Conservation (phyloP, 306 rosid species). For the Quercus gilva region DNA sequence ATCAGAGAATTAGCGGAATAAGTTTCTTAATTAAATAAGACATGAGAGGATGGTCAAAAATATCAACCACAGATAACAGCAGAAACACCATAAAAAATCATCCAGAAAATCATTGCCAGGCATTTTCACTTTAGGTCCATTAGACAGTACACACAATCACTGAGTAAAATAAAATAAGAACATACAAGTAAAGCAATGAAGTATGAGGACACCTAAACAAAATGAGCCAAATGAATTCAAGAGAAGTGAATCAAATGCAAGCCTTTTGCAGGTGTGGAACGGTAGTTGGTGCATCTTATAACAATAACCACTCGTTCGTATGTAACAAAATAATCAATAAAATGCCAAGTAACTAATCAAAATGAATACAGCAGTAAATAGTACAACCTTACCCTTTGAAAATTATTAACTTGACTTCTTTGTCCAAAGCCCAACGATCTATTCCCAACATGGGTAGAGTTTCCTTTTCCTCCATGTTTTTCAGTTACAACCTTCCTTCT, state of each 20-base stretch:
- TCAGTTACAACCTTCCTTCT: conserved; percentile 30
- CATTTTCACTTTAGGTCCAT: not conserved
- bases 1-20: not conserved
- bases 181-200: not conserved
- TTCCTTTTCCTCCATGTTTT: conserved; percentile 62
- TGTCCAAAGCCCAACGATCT: conserved; percentile 68
- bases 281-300: not conserved
- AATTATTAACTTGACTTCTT: conserved; percentile 63
- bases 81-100: not conserved
- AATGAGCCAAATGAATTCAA: not conserved
- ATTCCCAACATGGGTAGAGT: conserved; percentile 39
- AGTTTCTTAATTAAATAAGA: not conserved
- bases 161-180: not conserved
- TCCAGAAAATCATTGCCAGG: not conserved
- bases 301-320: not conserved
- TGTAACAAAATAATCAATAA: not conserved
- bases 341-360: not conserved
- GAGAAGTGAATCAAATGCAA: not conserved
- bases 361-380: not conserved
- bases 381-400: conserved; percentile 55
- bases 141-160: not conserved
- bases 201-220: not conserved
- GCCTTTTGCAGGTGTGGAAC: not conserved
- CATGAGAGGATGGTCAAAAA: not conserved
- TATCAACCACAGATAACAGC: not conserved